Base-by-base conservation (phyloP, 176 grass and related monocot species). In the Zoysia pacifica region DNA sequence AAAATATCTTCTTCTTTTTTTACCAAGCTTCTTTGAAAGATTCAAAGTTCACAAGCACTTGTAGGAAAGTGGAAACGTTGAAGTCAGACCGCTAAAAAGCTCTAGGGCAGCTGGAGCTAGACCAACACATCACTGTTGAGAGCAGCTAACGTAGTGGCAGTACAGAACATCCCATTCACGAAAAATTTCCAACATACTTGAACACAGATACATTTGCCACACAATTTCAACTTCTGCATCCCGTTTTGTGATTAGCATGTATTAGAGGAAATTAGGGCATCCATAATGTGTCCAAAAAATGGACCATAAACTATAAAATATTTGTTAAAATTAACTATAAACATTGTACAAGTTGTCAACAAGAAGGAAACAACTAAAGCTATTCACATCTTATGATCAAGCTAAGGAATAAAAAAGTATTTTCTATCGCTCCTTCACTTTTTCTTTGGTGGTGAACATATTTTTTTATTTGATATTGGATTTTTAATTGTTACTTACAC, bases 31-130 rank as follows among this genome's bases (percentile, higher is more conserved):
- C 36, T 6, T 78, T 28, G 28, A 28, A 28, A 28, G 28, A 28
- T 78, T 66, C 16, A 78, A 78, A 64, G 37, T 35, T 50, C 14
- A 40, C 37, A 40, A 65, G 46, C 62, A 78, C 47, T 51, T 51
- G 13, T 7, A 41, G 44, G 11, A 37, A 48, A 50, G 2, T 3
- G 44, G 11, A 37, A 48, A 50, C 1, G 2, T 50, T 50, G 48
- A 50, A 12, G 48, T 50, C 48, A 53, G 12, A 65, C 28, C 59
- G 65, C 61, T 48, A 62, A 77, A 28, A 76, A 48, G 20, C n/a
- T 63, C 28, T 76, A 48, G 43, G 28, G 28, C 28, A 28, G 28
- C 28, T 63, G 58, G 20, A 63, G 44, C 10, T 62, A 62, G 42
- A 20, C 41, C 73, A 7, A 63, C 35, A 76, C 58, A 76, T 28